Evolutionary conservation across 1,139 yeast species (phyloP).

Genomic region (Sugiyamaella japonica): DNA sequence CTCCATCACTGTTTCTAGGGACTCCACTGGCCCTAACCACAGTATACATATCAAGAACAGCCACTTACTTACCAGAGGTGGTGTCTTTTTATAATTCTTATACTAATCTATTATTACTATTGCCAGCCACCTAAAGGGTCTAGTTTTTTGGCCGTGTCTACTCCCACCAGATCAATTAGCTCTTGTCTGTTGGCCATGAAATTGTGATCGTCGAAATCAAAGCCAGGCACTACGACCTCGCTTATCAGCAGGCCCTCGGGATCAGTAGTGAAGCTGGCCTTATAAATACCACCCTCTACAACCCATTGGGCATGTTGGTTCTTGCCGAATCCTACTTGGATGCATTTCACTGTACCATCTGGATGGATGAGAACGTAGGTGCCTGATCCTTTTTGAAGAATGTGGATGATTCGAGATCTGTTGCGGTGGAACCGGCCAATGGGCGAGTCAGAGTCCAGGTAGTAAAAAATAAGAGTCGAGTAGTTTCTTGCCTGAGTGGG

Average conservation of each 20-base stretch:
- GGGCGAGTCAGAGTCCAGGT: slow-evolving; percentile 49
- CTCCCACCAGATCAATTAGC: slow-evolving; percentile 43
- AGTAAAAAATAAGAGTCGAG: slow-evolving; percentile 50
- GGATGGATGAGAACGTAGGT: slow-evolving; percentile 52
- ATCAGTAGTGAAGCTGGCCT: slow-evolving; percentile 48
- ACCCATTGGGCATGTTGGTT: slow-evolving; percentile 57
- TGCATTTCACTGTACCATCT: slow-evolving; percentile 47
- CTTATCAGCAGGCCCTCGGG: slow-evolving; percentile 47
- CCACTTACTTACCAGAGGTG: no score
- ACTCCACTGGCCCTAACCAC: background rate
- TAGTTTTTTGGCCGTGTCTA: slow-evolving; percentile 38
- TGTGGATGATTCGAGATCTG: slow-evolving; percentile 51
- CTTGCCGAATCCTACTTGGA: slow-evolving; percentile 50
- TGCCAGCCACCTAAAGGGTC: slow-evolving; percentile 12
- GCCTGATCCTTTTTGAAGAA: slow-evolving; percentile 52
- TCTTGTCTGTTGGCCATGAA: slow-evolving; percentile 38
- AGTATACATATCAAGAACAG: background rate
- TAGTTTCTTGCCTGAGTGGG: slow-evolving; percentile 38
- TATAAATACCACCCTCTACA: slow-evolving; percentile 55
- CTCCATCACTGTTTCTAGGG: no score
- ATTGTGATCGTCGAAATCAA: slow-evolving; percentile 51
- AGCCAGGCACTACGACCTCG: slow-evolving; percentile 57
- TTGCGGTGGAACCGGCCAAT: slow-evolving; percentile 50
- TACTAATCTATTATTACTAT: background rate
- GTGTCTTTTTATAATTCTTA: no score